Conservation (phyloP, 2,329 filamentous ascomycete species). For the Venturia effusa region DNA sequence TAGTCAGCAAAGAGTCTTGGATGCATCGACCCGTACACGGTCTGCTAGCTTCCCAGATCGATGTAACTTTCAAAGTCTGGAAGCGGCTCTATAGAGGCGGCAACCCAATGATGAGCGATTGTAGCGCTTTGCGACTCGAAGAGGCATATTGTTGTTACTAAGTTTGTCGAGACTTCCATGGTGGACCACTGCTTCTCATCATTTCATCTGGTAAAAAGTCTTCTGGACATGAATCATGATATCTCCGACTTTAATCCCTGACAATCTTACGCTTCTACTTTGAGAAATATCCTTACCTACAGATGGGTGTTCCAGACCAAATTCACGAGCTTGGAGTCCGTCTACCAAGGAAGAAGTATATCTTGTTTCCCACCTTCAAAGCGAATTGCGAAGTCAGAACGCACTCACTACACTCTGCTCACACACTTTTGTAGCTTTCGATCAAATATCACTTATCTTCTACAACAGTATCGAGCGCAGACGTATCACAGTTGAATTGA, state of each 20-base stretch:
- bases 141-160: background rate
- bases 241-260: background rate
- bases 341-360: background rate
- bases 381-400: background rate
- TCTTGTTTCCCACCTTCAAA: background rate
- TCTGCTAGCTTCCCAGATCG: background rate
- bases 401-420: background rate
- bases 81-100: background rate
- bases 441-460: background rate
- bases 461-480: background rate
- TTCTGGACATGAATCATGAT: background rate
- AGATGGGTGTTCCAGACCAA: background rate
- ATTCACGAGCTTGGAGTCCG: background rate
- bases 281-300: background rate
- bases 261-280: background rate
- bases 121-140: too few relatives aligned
- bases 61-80: background rate
- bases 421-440: background rate
- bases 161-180: background rate
- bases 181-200: background rate
- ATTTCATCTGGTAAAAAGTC: background rate
- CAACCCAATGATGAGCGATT: background rate
- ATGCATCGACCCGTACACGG: background rate
- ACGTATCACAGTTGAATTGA: background rate
- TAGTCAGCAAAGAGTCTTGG: background rate